These are phyloP conservation scores for Epichloe festucae DNA, from an alignment of 2,329 filamentous ascomycete genomes.

Conservation along the genomic window DNA sequence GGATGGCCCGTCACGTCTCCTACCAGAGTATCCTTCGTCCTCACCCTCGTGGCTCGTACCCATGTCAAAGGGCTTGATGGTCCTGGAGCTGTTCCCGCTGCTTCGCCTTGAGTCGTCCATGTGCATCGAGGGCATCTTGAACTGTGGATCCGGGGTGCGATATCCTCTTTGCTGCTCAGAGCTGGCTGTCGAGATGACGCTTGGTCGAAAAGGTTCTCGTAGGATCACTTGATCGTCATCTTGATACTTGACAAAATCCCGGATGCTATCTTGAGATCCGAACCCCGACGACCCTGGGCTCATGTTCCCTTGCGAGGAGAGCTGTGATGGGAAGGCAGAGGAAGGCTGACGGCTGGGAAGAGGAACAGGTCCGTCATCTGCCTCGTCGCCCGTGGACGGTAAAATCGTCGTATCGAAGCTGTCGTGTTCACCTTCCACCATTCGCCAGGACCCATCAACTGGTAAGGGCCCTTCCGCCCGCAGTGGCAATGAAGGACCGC, in stretches of 20 bases:
- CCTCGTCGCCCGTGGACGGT: slow-evolving; percentile 29
- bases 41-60: slow-evolving; percentile 12
- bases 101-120: slow-evolving; percentile 24
- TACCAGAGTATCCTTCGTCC: slow-evolving; percentile 16
- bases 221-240: slow-evolving; percentile 44
- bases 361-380: slow-evolving; percentile 22
- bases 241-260: slow-evolving; percentile 37
- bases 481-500: slow-evolving; percentile 5
- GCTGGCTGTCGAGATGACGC: slow-evolving; percentile 29
- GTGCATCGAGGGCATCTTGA: slow-evolving; percentile 39
- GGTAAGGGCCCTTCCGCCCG: slow-evolving; percentile 19
- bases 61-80: slow-evolving; percentile 16
- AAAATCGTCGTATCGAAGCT: slow-evolving; percentile 45
- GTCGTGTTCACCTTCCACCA: slow-evolving; percentile 48
- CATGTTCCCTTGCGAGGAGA: slow-evolving; percentile 20
- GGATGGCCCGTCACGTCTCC: slow-evolving; percentile 12
- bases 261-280: slow-evolving; percentile 42
- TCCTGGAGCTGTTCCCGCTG: slow-evolving; percentile 17
- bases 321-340: slow-evolving; percentile 31
- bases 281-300: slow-evolving; percentile 25
- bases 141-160: slow-evolving; percentile 35
- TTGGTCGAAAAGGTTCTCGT: slow-evolving; percentile 42
- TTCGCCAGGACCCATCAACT: slow-evolving; percentile 45
- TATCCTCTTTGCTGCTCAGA: slow-evolving; percentile 12
- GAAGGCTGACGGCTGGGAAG: slow-evolving; percentile 26